These are phyloP conservation scores for Xylariales sp. DNA, from an alignment of 2,329 filamentous ascomycete genomes.

Conservation along the genomic window DNA sequence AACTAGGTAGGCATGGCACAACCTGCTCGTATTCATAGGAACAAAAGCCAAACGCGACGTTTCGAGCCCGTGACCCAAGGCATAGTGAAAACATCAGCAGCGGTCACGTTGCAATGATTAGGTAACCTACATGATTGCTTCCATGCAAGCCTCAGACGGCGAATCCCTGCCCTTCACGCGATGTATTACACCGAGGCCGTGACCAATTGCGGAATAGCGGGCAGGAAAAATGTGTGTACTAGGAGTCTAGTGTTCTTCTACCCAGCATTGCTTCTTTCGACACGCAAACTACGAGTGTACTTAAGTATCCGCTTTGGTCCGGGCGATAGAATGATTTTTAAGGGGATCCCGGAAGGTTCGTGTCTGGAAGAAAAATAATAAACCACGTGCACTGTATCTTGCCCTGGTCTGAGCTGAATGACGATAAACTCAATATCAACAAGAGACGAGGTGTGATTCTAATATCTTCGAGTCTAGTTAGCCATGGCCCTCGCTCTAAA, in stretches of 20 bases:
- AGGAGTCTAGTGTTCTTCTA: background rate
- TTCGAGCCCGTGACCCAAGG: too few relatives aligned
- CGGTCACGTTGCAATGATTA: background rate
- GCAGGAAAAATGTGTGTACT: background rate
- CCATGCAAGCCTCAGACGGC: background rate
- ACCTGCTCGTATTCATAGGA: too few relatives aligned
- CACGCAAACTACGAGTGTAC: background rate
- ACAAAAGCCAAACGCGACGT: too few relatives aligned
- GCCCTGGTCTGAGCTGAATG: background rate
- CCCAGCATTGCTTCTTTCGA: background rate
- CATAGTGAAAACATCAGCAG: background rate
- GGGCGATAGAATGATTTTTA: background rate
- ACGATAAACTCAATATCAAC: slow-evolving; percentile 10
- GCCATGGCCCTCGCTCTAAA: slow-evolving; percentile 4
- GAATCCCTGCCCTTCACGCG: slow-evolving; percentile 6
- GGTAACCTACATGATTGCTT: background rate
- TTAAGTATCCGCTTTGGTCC: background rate
- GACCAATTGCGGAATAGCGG: slow-evolving; percentile 5
- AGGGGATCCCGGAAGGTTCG: background rate
- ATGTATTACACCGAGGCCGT: slow-evolving; percentile 30
- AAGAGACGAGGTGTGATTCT: slow-evolving; percentile 13
- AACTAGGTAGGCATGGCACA: background rate
- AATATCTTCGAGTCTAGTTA: slow-evolving; percentile 8
- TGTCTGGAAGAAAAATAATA: background rate
- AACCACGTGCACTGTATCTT: background rate